Evolutionary conservation across 2,329 filamentous ascomycete genomes (phyloP).

Genomic region (Penicillium sp.): DNA sequence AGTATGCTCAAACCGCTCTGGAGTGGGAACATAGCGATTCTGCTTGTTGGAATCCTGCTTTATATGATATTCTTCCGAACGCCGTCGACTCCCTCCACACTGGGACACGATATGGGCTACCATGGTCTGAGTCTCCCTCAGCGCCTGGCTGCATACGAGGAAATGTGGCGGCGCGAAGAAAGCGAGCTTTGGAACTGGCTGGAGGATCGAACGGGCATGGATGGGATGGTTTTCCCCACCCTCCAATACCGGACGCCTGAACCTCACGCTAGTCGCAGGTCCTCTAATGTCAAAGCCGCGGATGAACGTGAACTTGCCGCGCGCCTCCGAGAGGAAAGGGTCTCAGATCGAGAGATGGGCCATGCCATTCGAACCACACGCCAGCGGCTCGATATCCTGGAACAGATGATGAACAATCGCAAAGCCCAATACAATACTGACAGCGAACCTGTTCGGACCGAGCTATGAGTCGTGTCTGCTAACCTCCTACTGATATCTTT

Average conservation of each 20-base stretch:
- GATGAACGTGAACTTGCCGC: conserved; percentile 51
- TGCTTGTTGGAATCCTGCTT: conserved; percentile 69
- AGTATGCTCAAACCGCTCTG: conserved; percentile 69
- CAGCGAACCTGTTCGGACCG: conserved; percentile 21
- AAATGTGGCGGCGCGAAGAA: conserved; percentile 87
- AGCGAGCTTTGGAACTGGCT: conserved; percentile 91
- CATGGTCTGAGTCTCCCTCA: conserved; percentile 54
- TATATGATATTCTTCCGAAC: conserved; percentile 69
- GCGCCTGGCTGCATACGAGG: conserved; percentile 79
- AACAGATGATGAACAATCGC: conserved; percentile 65
- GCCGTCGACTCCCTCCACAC: conserved; percentile 34
- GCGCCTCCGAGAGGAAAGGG: conserved; percentile 61
- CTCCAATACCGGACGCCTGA: conserved; percentile 27
- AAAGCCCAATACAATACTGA: conserved; percentile 32
- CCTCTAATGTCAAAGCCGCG: conserved; percentile 40
- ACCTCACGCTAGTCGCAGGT: conserved; percentile 43
- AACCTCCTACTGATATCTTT: not conserved
- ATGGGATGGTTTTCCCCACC: conserved; percentile 48
- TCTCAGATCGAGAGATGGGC: conserved; percentile 70
- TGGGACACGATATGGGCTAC: conserved; percentile 38
- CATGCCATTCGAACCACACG: conserved; percentile 84
- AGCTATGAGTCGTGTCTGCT: conserved; percentile 20
- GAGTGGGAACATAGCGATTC: conserved; percentile 73
- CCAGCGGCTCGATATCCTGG: conserved; percentile 74
- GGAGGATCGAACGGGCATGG: conserved; percentile 77